Evolutionary conservation across 805 yeast species (phyloP), one percentile per base, ranked within the genome.

Genomic region (Cyberlindnera mycetangii): DNA sequence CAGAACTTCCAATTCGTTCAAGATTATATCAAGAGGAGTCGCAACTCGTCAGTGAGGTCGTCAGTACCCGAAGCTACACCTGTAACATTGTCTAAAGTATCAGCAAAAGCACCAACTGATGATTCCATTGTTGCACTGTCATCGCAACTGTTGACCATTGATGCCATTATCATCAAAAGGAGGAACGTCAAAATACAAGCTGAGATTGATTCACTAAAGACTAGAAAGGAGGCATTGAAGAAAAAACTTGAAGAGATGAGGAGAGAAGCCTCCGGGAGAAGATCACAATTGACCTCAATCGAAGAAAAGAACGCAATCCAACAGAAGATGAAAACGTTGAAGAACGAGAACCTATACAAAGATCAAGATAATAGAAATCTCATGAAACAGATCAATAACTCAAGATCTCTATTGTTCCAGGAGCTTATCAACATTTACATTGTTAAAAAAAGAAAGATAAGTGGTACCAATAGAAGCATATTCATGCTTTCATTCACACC

Each of bases 401-500:
- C 59, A 2, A 47, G 51, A 25, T 47, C 57, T 0, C 37, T 58
- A 21, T 40, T 56, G 5, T 58, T 45, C 31, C 61, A 59, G 34
- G 63, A 59, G 34, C 40, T 58, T 15, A 50, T 58, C 12, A 46
- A 38, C 19, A 31, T 59, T 11, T 56, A 56, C 32, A 35, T 47
- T 1, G 12, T 59, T 25, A 53, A 47, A 25, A 51, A 45, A 32
- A 45, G 52, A 32, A 56, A 49, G 34, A 41, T 51, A n/a, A 25
- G 44, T 7, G 53, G 44, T 9, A 43, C 48, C 1, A 20, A 41
- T 6, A 37, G 47, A 21, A 44, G 41, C 12, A 45, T 55, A 3
- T 51, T 34, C 33, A 52, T 47, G 42, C 45, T 59, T 14, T 46
- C 58, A 5, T 58, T 59, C 36, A 47, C 50, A 1, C 62, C 62